Evolutionary conservation across 75 land plant species (phyloP).

Genomic region (Sequoia sempervirens): DNA sequence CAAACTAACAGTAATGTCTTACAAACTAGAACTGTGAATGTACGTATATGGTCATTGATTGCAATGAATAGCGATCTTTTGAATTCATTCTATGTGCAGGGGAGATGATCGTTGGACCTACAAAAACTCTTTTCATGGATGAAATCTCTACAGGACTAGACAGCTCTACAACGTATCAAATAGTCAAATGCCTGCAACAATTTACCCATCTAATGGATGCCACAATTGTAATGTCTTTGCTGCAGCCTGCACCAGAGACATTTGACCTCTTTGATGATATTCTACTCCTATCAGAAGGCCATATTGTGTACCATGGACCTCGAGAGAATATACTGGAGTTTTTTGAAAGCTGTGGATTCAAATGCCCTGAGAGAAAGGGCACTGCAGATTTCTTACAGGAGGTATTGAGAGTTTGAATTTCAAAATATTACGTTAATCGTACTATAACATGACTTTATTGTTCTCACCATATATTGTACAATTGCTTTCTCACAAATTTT

Average conservation of each 20-base stretch:
- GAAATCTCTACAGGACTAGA: slow-evolving; percentile 89
- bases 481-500: neutral
- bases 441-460: neutral
- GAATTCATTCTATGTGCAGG: slow-evolving; percentile 26
- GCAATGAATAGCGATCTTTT: neutral
- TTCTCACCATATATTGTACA: neutral
- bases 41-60: neutral
- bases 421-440: neutral
- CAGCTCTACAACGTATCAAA: slow-evolving; percentile 81
- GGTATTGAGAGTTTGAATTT: slow-evolving; percentile 26
- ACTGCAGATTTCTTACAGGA: slow-evolving; percentile 85
- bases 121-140: slow-evolving; percentile 80
- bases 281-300: slow-evolving; percentile 72
- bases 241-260: slow-evolving; percentile 96
- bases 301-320: slow-evolving; percentile 83
- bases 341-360: slow-evolving; percentile 69
- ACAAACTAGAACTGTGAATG: neutral
- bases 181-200: slow-evolving; percentile 82
- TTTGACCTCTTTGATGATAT: slow-evolving; percentile 83
- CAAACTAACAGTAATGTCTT: neutral
- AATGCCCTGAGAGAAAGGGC: slow-evolving; percentile 72
- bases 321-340: slow-evolving; percentile 63
- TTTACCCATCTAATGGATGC: slow-evolving; percentile 67
- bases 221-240: slow-evolving; percentile 71
- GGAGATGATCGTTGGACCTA: slow-evolving; percentile 88